Conservation (phyloP, 192 early-diverging fungal species). For the Dispira simplex region DNA sequence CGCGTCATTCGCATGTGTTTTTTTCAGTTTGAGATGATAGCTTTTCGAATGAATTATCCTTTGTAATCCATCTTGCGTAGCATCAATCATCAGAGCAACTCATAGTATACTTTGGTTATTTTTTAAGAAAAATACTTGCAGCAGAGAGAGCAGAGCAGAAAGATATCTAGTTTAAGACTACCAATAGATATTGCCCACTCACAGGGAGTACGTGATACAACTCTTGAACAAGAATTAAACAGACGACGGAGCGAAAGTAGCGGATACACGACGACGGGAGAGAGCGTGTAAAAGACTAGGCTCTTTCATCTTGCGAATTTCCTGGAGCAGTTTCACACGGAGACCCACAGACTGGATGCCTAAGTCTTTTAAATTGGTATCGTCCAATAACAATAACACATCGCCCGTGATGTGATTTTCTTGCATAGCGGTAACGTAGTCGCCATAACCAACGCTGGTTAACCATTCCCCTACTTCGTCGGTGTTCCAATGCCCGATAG, state of each 20-base stretch:
- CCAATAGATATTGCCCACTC: too few species aligned
- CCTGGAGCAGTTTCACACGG: slow-evolving; percentile 27
- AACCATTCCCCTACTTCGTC: slow-evolving; percentile 10
- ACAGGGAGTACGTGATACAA: too few species aligned
- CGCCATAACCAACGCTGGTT: neutral
- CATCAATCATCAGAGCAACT: too few species aligned
- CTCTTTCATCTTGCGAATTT: slow-evolving; percentile 26
- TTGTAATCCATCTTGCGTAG: too few species aligned
- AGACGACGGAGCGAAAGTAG: too few species aligned
- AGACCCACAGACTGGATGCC: slow-evolving; percentile 32
- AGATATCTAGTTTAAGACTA: too few species aligned
- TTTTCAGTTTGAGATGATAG: neutral
- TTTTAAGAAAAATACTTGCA: too few species aligned
- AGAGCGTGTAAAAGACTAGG: neutral
- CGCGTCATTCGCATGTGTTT: neutral
- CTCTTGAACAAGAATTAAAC: too few species aligned
- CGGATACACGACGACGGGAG: too few species aligned
- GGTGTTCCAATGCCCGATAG: neutral
- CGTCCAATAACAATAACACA: slow-evolving; percentile 29
- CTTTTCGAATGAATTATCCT: too few species aligned
- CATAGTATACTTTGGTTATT: too few species aligned
- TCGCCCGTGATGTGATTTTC: slow-evolving; percentile 40
- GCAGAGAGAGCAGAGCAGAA: too few species aligned
- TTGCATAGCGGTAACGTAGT: slow-evolving; percentile 11
- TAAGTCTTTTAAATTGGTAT: slow-evolving; percentile 34